Evolutionary conservation across 169 alveolate genomes (phyloP).

Genomic region (Plasmodium gonderi): DNA sequence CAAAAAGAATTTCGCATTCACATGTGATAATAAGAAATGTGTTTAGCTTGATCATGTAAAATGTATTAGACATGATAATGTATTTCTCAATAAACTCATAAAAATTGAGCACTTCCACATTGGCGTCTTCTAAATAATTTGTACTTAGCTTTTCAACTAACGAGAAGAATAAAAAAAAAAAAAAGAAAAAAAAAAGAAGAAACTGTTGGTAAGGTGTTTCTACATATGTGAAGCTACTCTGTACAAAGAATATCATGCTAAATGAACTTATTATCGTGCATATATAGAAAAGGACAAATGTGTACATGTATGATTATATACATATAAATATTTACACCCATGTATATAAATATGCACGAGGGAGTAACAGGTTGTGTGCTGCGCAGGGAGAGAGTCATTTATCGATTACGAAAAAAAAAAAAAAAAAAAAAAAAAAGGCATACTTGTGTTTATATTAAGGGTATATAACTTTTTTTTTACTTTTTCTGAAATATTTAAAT

Average conservation of each 20-base stretch:
- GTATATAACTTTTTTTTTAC: slow-evolving; percentile 24
- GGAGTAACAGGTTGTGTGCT: too few relatives aligned
- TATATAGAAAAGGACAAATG: too few relatives aligned
- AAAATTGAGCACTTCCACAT: slow-evolving; percentile 9
- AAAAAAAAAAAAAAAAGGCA: background rate
- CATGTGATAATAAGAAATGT: too few relatives aligned
- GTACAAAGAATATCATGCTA: too few relatives aligned
- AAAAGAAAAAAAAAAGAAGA: background rate
- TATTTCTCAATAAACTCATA: background rate
- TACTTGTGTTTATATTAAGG: slow-evolving; percentile 48
- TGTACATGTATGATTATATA: background rate
- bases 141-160: slow-evolving; percentile 59
- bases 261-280: background rate
- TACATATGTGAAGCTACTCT: too few relatives aligned
- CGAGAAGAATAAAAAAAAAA: background rate
- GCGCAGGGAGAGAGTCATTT: too few relatives aligned
- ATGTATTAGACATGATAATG: too few relatives aligned
- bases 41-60: too few relatives aligned
- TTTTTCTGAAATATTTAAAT: slow-evolving; percentile 28
- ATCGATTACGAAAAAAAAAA: too few relatives aligned
- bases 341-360: background rate
- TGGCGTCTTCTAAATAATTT: slow-evolving; percentile 23
- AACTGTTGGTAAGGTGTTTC: background rate
- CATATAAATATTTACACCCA: background rate
- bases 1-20: too few relatives aligned